These are phyloP conservation scores for Saccharomyces paradoxus DNA, from an alignment of 805 yeast species.

Conservation along the genomic window DNA sequence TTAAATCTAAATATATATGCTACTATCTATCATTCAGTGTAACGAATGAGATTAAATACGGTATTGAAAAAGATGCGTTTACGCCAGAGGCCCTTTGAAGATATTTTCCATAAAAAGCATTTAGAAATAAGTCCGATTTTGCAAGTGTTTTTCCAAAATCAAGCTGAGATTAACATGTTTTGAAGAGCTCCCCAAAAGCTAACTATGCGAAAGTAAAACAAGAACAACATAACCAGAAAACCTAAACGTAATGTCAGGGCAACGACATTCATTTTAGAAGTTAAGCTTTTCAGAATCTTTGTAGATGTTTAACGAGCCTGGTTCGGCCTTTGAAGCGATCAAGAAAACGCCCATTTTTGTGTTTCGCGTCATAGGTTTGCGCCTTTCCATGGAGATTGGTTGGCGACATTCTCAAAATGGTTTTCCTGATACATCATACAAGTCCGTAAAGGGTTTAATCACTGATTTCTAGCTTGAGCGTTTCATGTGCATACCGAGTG, in stretches of 20 bases:
- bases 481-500: neutral
- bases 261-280: neutral
- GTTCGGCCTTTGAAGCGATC: neutral
- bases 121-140: no score
- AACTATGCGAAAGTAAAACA: neutral
- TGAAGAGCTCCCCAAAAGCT: neutral
- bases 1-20: no score
- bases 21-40: no score
- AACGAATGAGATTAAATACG: no score
- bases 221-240: neutral
- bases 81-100: neutral
- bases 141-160: neutral
- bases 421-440: neutral
- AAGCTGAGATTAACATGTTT: neutral
- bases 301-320: neutral
- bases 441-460: neutral
- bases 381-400: neutral
- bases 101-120: no score
- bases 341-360: neutral
- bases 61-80: no score
- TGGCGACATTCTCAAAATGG: neutral
- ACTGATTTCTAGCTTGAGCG: neutral
- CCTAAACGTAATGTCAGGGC: neutral
- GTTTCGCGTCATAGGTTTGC: neutral
- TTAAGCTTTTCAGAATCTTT: neutral